These are phyloP conservation scores for Starmerella bombicola DNA, from an alignment of 805 yeast genomes.

Conservation along the genomic window DNA sequence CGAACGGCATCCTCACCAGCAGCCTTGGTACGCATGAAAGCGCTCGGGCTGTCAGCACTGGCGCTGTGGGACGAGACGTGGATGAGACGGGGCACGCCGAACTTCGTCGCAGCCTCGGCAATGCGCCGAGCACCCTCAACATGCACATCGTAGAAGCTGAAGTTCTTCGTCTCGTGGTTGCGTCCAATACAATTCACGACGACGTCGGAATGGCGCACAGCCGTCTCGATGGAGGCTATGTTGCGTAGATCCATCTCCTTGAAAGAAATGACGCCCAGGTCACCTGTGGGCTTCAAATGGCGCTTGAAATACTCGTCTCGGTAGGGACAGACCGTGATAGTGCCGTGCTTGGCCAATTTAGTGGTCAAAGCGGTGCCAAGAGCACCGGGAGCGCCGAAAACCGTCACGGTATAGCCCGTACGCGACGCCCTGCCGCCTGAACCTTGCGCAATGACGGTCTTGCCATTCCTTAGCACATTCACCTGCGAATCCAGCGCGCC, in stretches of 20 bases:
- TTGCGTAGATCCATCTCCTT: constrained; percentile 76
- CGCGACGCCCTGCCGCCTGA: constrained; percentile 70
- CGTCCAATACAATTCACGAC: constrained; percentile 72
- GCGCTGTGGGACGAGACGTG: constrained; percentile 77
- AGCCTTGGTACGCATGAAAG: constrained; percentile 70
- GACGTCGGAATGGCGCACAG: constrained; percentile 69
- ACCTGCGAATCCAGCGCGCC: constrained; percentile 40
- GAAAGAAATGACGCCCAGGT: constrained; percentile 74
- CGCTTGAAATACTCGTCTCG: constrained; percentile 69
- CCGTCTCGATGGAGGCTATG: constrained; percentile 57
- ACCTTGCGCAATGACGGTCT: constrained; percentile 59
- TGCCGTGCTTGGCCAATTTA: constrained; percentile 72
- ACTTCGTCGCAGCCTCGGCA: constrained; percentile 56
- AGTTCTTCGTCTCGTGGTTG: constrained; percentile 64
- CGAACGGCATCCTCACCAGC: constrained; percentile 60
- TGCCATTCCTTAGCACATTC: constrained; percentile 57
- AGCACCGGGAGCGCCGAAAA: constrained; percentile 72
- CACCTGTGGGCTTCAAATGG: constrained; percentile 71
- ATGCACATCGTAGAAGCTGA: constrained; percentile 70
- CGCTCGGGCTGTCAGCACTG: constrained; percentile 50
- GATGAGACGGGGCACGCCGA: constrained; percentile 58
- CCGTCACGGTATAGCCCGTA: constrained; percentile 80
- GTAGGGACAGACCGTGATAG: constrained; percentile 62
- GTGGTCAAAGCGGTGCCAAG: constrained; percentile 61
- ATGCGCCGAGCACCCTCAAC: constrained; percentile 68